Evolutionary conservation across 257 asterid genomes (phyloP), one percentile per base, ranked within the genome.

Genomic region (Plantago elongata): DNA sequence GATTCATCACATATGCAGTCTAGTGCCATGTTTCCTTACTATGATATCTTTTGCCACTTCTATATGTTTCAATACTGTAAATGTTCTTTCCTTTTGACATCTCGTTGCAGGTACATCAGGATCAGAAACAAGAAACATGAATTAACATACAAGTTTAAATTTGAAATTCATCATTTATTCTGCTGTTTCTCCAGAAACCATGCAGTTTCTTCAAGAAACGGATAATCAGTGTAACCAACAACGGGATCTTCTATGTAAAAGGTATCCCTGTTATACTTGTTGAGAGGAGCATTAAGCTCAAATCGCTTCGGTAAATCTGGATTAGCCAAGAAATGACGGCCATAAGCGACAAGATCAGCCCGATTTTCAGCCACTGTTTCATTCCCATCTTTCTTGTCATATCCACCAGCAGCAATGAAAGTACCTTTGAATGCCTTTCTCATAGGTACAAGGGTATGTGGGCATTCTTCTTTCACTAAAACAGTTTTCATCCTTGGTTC

Each of bases 171-270:
- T 45, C 50, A 12, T 40, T 40, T 40, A 38, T 40, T 40, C 47
- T 3, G 11, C 47, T 3, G 11, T 38, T 13, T 40, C 54, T 46
- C 71, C 17, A n/a, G 50, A 62, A 62, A 60, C 72, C 74, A 80
- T 11, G 65, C 67, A 13, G 49, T 59, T 46, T 77, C 72, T 47
- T 81, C 86, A 57, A 83, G 88, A 80, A 82, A 85, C 29, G 95
- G 85, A 67, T 85, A 88, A 49, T 86, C 96, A 0, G 90, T 82
- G 22, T 88, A 88, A 4, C 96, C 96, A 11, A 82, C 49, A 58
- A 86, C 90, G 43, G 87, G 84, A 55, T 83, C 85, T 3, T 74
- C 42, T 27, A 5, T 9, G 49, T 86, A 86, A 66, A 86, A 89
- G 1, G 93, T 83, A 3, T 62, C 73, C 77, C 87, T 74, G 40